Evolutionary conservation across 495 filamentous ascomycete species (phyloP), one percentile per base, ranked within the genome.

Genomic region (Achaetomiella virescens): DNA sequence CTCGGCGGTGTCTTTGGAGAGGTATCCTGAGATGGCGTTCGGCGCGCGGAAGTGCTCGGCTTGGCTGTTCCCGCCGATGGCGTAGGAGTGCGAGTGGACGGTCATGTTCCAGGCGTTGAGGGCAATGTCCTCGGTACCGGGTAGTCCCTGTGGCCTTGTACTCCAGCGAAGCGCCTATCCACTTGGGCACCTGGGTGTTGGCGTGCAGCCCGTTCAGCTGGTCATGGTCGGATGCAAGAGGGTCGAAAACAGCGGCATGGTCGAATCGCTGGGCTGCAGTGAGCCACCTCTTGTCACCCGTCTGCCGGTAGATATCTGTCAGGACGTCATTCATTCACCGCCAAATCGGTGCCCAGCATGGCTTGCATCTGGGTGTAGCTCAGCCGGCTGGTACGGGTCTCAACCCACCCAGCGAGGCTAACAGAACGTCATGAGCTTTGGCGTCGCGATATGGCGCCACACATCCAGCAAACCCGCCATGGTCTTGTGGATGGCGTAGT

Each of bases 31-130:
- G 43, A 72, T 73, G 15, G 62, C 65, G 52, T 72, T 67, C 1
- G 66, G 54, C 1, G 50, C 46, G 24, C 58, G 66, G 54, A 73
- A 73, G 52, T 73, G 71, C 56, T 73, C 71, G 20, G 71, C 61
- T 37, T 73, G 70, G 61, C 68, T 70, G 61, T 72, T 73, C 10
- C 64, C 68, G 38, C 71, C 71, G 41, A 73, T 73, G 22, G 71
- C 69, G 49, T 73, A 73, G 0, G 62, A 50, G 52, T 72, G 71
- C 2, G 63, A 58, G 22, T 57, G 57, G 6, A 70, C 63, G 17
- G 66, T 67, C 2, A 71, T 61, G 29, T 57, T 55, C 71, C 71
- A 73, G 9, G 71, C 71, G 52, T 73, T 72, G 4, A 35, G 41
- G 6, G 70, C 71, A 29, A 73, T 68, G 46, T 66, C 63, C 0